A percentile compares a stretch with the other conserved stretches of the same genome.
Conservation (phyloP, 306 rosid species). For the Parietaria judaica region DNA sequence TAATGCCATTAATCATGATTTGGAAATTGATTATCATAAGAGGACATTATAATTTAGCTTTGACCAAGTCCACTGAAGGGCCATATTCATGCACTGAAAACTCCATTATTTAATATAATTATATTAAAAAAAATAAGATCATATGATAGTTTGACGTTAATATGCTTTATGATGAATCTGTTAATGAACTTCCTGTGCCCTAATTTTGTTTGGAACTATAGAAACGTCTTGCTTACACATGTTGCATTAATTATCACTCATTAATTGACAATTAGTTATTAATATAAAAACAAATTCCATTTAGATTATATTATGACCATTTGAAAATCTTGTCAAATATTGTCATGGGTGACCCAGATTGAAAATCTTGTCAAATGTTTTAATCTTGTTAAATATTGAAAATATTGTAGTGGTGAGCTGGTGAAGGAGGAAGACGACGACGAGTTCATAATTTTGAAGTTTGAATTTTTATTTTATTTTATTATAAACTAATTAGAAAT, state of each 20-base stretch:
- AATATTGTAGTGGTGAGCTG: no score
- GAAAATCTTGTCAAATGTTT: no score
- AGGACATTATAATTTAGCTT: slow-evolving; percentile 2
- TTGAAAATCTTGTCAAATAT: no score
- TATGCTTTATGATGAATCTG: slow-evolving; percentile 7
- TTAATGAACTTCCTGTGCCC: slow-evolving; percentile 7
- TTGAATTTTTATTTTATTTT: no score
- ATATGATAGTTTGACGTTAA: slow-evolving; percentile 5
- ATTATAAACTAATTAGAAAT: no score
- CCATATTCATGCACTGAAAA: neutral
- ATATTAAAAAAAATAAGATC: neutral
- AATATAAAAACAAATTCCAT: neutral
- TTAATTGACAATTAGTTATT: neutral
- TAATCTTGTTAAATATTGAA: no score
- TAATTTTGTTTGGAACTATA: slow-evolving; percentile 5
- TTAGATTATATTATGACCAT: neutral
- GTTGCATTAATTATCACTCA: neutral
- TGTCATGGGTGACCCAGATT: no score
- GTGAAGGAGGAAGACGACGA: no score
- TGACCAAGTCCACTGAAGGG: neutral
- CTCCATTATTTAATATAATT: neutral
- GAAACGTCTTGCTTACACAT: neutral
- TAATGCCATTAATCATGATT: no score
- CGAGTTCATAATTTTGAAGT: no score
- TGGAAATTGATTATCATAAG: slow-evolving; percentile 3